phyloP scores from a whole-genome alignment of 441 rosid species.

The Flueggea neowawraea region DNA sequence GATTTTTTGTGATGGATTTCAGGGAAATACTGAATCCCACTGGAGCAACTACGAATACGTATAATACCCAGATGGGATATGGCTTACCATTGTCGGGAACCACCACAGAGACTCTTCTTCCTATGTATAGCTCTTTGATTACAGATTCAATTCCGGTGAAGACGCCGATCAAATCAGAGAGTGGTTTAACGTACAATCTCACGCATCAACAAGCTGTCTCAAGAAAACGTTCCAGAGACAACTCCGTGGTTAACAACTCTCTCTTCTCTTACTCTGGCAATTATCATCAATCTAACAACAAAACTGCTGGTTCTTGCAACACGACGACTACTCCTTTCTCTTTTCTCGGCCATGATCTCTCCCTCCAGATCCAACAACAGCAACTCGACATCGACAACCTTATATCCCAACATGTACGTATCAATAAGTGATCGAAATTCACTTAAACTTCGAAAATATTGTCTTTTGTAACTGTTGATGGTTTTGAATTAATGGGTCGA shows the following conservation, averaged over 20 bases:
- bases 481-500: background rate
- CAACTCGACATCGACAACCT: conserved; percentile 57
- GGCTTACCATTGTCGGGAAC: conserved; percentile 47
- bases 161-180: conserved; percentile 53
- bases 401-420: conserved; percentile 62
- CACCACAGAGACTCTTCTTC: conserved; percentile 36
- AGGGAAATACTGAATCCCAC: conserved; percentile 46
- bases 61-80: conserved; percentile 39
- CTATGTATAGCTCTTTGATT: conserved; percentile 41
- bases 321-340: conserved; percentile 29
- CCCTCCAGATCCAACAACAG: conserved; percentile 63
- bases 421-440: background rate
- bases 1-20: conserved; percentile 1
- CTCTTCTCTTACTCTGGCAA: conserved; percentile 23
- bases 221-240: conserved; percentile 71
- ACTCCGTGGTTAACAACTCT: conserved; percentile 6
- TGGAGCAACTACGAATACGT: conserved; percentile 28
- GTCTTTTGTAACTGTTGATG: background rate
- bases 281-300: background rate
- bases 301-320: background rate
- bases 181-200: conserved; percentile 49
- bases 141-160: conserved; percentile 38
- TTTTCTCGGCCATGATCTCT: conserved; percentile 65
- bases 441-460: background rate
- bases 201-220: conserved; percentile 18